These are phyloP conservation scores for Cadophora luteo-olivacea DNA, from an alignment of 2,329 filamentous ascomycete genomes.

Conservation along the genomic window DNA sequence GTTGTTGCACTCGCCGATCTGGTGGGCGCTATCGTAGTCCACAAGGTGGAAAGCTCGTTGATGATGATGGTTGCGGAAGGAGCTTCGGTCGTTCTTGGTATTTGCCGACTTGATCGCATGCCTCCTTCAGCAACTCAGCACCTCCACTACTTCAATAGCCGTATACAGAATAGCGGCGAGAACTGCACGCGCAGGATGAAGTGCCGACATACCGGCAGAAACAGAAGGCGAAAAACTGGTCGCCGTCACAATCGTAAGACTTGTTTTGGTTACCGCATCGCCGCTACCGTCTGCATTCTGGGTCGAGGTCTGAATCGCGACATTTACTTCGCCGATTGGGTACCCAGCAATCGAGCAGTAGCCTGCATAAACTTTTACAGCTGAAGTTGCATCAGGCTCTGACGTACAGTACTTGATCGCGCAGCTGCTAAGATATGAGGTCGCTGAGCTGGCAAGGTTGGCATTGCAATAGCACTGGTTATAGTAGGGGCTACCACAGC, in stretches of 20 bases:
- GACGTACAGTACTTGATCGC: not conserved
- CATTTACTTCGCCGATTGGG: not conserved
- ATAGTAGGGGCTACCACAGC: not conserved
- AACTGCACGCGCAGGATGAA: too few species aligned
- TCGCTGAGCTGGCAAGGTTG: not conserved
- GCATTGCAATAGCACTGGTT: conserved; percentile 4
- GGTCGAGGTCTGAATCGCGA: not conserved
- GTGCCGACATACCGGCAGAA: too few species aligned
- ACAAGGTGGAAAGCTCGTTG: not conserved
- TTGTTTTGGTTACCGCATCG: too few species aligned
- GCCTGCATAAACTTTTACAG: not conserved
- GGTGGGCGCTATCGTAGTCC: not conserved
- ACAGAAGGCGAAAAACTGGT: too few species aligned
- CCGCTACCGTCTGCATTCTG: too few species aligned
- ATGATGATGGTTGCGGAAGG: too few species aligned
- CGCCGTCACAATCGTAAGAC: too few species aligned
- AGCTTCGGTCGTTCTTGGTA: too few species aligned
- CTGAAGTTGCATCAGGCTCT: not conserved
- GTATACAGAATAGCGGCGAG: too few species aligned
- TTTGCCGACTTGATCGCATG: too few species aligned
- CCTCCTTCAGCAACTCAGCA: too few species aligned
- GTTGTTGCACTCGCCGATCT: not conserved
- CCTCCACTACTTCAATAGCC: too few species aligned
- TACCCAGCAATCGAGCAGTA: not conserved
- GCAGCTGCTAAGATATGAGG: not conserved